Evolutionary conservation across 768 basidiomycete species (phyloP).

Genomic region (Amanita polypyramis): DNA sequence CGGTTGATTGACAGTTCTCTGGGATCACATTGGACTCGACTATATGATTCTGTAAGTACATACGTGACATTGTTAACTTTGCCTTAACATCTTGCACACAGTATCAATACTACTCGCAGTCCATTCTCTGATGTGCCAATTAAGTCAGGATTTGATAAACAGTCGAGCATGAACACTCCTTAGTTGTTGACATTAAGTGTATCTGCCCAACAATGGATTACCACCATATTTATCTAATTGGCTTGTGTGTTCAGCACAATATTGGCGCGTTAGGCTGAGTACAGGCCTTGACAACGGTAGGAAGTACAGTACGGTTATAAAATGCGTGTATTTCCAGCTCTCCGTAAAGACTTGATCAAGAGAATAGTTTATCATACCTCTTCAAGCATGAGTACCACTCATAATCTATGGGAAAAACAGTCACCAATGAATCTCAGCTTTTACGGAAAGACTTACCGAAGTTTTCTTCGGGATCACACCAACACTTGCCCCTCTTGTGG

Average conservation of each 20-base stretch:
- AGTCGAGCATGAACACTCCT: background rate
- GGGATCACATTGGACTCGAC: constrained; percentile 87
- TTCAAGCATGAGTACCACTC: constrained; percentile 87
- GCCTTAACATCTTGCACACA: constrained; percentile 17
- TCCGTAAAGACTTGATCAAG: constrained; percentile 6
- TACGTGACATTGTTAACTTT: background rate
- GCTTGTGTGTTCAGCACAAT: background rate
- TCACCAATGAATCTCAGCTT: constrained; percentile 3
- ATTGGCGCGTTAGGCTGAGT: background rate
- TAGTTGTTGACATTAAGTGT: background rate
- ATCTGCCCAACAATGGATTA: background rate
- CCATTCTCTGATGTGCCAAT: constrained; percentile 43
- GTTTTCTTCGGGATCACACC: constrained; percentile 68
- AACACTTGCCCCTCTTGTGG: constrained; percentile 75
- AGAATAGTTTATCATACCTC: constrained; percentile 58
- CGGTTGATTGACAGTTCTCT: constrained; percentile 81
- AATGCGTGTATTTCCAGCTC: background rate
- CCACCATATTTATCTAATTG: background rate
- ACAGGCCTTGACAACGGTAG: too few species aligned
- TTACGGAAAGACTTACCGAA: constrained; percentile 46
- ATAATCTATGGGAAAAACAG: constrained; percentile 36
- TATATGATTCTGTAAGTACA: constrained; percentile 82
- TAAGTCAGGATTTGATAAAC: background rate
- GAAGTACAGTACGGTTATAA: background rate
- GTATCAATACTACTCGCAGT: constrained; percentile 95